Base-by-base conservation (phyloP, 345 rosid genomes). In the Salix suchowensis region DNA sequence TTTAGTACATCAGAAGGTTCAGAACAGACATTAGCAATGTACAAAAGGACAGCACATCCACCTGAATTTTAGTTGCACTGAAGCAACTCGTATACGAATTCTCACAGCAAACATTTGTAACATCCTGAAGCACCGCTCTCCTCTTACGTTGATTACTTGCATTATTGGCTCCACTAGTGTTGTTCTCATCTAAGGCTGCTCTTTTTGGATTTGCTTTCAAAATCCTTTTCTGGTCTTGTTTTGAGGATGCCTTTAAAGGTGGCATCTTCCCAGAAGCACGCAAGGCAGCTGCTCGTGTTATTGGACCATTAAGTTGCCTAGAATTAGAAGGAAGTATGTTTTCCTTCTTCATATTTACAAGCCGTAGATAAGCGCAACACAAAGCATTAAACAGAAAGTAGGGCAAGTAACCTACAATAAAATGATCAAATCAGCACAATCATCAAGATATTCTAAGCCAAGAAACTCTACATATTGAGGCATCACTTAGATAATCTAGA, bases 71-170 rank as follows among this genome's bases (percentile, higher is more conserved):
- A 36, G 86, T 68, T 74, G 88, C 87, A 73, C 78, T 87, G 75
- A 89, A 82, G 86, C 89, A 88, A 77, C 81, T 89, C 48, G 24
- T 75, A 65, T 84, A 82, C 28, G 89, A 78, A 77, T 50, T 77
- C 37, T 78, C 75, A 74, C 89, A 87, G 65, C 80, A 79, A 80
- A 90, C 85, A 81, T 92, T 92, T 16, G 97, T 87, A 74, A 92
- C 86, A 82, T 94, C 96, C 76, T 84, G 85, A 74, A 94, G 92
- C 76, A 85, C 85, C 32, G 93, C 90, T 83, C 91, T 86, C 84
- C 85, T 90, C 88, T 90, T 91, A 76, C 72, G 73, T 73, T 64
- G 86, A 72, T 28, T 77, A 40, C 76, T 54, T 61, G 66, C 75
- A 75, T 81, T 71, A 34, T 72, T 78, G 75, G 80, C 67, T 66